Evolutionary conservation across 257 asterid genomes (phyloP).

Genomic region (Ajuga chamaepitys): DNA sequence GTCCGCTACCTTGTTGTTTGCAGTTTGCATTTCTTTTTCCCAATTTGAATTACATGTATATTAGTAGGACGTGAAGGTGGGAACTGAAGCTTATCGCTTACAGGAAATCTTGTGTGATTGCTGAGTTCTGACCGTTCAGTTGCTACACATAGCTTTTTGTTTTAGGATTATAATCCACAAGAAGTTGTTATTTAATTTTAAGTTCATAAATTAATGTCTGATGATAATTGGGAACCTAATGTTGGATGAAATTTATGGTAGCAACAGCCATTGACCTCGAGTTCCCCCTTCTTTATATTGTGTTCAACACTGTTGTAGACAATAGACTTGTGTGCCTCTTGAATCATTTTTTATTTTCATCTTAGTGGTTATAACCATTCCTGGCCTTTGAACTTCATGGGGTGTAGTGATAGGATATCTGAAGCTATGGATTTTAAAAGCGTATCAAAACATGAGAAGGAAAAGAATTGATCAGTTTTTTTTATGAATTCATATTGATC

Average conservation of each 20-base stretch:
- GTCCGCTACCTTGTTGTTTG: background rate
- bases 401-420: background rate
- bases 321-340: background rate
- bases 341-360: background rate
- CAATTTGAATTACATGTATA: background rate
- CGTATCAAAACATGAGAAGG: constrained; percentile 7
- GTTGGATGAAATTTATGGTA: background rate
- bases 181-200: background rate
- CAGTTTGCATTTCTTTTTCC: background rate
- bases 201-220: background rate
- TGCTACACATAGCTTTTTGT: background rate
- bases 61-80: background rate
- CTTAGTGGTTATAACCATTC: background rate
- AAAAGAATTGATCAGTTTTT: constrained; percentile 7
- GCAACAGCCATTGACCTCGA: background rate
- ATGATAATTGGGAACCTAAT: background rate
- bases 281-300: background rate
- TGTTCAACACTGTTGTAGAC: background rate
- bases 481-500: constrained; percentile 7
- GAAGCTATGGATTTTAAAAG: constrained; percentile 14
- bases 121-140: background rate
- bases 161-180: background rate
- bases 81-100: background rate
- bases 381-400: background rate
- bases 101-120: background rate